phyloP scores from a whole-genome alignment of 768 basidiomycete genomes.

The Leccinum broughii region DNA sequence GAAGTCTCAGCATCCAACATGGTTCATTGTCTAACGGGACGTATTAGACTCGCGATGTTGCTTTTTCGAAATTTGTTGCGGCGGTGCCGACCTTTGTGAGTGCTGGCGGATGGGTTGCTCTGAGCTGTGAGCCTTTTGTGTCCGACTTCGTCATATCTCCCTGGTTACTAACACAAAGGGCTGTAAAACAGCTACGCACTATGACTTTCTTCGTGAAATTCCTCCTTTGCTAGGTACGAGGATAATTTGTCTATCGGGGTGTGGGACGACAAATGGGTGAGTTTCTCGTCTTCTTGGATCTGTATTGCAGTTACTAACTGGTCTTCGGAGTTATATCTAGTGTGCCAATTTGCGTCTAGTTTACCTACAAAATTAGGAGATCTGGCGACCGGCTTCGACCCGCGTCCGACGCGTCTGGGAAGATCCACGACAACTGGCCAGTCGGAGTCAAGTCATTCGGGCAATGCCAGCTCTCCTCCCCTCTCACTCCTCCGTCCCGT shows the following conservation, averaged over 20 bases:
- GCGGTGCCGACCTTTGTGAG: constrained; percentile 16
- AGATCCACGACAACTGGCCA: too few species aligned
- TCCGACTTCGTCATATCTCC: not conserved
- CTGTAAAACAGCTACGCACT: constrained; percentile 11
- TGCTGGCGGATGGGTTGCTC: constrained; percentile 8
- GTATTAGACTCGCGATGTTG: constrained; percentile 17
- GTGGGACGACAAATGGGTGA: constrained; percentile 22
- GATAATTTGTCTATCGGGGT: constrained; percentile 15
- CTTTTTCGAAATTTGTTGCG: constrained; percentile 11
- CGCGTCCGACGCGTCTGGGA: too few species aligned
- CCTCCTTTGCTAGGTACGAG: constrained; percentile 17
- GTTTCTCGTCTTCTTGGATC: not conserved
- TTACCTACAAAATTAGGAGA: too few species aligned
- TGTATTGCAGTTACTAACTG: not conserved
- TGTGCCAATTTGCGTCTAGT: constrained; percentile 11
- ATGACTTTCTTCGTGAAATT: constrained; percentile 20
- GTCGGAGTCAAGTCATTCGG: too few species aligned
- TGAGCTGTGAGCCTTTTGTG: constrained; percentile 4
- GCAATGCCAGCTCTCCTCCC: too few species aligned
- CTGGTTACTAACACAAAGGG: not conserved
- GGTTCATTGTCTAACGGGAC: not conserved
- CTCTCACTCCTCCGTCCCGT: too few species aligned
- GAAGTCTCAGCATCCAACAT: not conserved
- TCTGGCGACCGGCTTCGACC: too few species aligned
- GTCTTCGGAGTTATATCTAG: constrained; percentile 13